These are phyloP conservation scores for Raffaelea arxii DNA, from an alignment of 2,329 filamentous ascomycete species.

Conservation along the genomic window DNA sequence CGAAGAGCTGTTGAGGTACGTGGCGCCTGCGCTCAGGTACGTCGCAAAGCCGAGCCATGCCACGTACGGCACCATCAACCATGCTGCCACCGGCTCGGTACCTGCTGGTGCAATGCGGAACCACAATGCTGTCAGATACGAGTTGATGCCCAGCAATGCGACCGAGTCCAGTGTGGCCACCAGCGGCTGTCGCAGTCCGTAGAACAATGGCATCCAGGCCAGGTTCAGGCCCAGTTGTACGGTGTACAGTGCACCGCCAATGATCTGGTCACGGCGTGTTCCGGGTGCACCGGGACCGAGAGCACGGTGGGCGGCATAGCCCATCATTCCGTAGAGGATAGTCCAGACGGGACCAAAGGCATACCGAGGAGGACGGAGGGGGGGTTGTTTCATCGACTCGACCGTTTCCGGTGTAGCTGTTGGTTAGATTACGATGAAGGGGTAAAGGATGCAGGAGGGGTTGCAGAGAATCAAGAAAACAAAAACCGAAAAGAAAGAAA, in stretches of 20 bases:
- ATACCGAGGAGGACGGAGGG: constrained; percentile 48
- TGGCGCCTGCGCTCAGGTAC: constrained; percentile 65
- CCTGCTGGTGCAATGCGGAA: no score
- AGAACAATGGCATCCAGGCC: constrained; percentile 90
- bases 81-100: constrained; percentile 63
- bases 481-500: neutral
- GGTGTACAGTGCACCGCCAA: constrained; percentile 72
- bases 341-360: constrained; percentile 60
- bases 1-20: constrained; percentile 61
- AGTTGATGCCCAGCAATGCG: constrained; percentile 60
- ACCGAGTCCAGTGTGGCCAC: constrained; percentile 69
- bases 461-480: no score
- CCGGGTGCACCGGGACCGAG: constrained; percentile 53
- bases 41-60: constrained; percentile 82
- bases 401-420: neutral
- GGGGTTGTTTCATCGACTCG: constrained; percentile 43
- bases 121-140: constrained; percentile 69
- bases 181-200: constrained; percentile 62
- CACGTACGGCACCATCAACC: constrained; percentile 70
- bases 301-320: constrained; percentile 77
- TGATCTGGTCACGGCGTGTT: constrained; percentile 48
- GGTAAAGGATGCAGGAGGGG: no score
- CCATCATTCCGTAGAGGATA: constrained; percentile 66
- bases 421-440: no score
- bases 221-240: constrained; percentile 79